Conservation (phyloP, 306 rosid genomes). For the Neltuma alba region DNA sequence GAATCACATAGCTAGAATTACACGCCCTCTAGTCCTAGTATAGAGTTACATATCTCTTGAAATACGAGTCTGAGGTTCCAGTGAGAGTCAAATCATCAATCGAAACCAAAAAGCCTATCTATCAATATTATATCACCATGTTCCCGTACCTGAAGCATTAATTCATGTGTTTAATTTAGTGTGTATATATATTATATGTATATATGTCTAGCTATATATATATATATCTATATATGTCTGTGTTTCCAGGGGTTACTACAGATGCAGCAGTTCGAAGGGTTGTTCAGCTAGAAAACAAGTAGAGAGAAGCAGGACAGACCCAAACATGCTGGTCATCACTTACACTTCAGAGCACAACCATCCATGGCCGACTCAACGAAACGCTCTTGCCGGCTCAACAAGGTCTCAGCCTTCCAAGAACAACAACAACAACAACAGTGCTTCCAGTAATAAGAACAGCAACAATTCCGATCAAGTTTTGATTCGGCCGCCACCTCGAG, state of each 20-base stretch:
- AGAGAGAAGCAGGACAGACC: slow-evolving; percentile 79
- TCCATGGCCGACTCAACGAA: slow-evolving; percentile 92
- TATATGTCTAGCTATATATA: background rate
- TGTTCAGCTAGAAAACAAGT: slow-evolving; percentile 90
- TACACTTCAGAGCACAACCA: slow-evolving; percentile 94
- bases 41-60: background rate
- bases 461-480: background rate
- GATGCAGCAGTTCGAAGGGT: slow-evolving; percentile 94
- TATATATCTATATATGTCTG: background rate
- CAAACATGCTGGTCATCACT: slow-evolving; percentile 84
- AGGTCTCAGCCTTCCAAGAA: slow-evolving; percentile 59
- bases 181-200: background rate
- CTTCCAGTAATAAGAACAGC: background rate
- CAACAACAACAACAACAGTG: background rate
- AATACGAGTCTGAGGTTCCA: background rate
- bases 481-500: background rate
- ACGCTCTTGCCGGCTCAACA: slow-evolving; percentile 75
- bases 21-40: background rate
- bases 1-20: background rate
- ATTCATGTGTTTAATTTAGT: background rate
- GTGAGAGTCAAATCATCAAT: background rate
- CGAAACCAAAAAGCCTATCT: background rate
- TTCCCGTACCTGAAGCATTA: background rate
- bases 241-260: slow-evolving; percentile 66
- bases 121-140: background rate